Evolutionary conservation across 139 green algal species (phyloP), one percentile per base, ranked within the genome.

Genomic region (Haematococcus lacustris): DNA sequence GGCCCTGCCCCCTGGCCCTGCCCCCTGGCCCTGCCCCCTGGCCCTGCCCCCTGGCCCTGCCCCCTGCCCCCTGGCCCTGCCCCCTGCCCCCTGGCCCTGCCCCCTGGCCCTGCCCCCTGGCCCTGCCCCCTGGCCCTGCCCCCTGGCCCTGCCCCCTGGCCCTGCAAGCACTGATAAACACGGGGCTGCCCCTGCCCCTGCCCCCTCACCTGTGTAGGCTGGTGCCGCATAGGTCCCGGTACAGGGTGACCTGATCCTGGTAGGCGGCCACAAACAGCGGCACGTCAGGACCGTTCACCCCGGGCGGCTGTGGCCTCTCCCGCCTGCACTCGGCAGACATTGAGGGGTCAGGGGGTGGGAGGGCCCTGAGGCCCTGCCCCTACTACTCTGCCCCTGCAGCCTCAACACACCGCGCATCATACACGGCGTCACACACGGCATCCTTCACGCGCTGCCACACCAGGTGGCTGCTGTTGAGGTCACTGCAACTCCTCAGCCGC

Each of bases 341-440:
- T 13, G 13, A 57, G 47, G 47, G 47, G 13, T 57, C 13, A 57
- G 13, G 47, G 47, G 13, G 47, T 57, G 47, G 13, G 47, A 57
- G n/a, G n/a, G n/a, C n/a, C n/a, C n/a, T n/a, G n/a, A n/a, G n/a
- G n/a, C n/a, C n/a, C n/a, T n/a, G n/a, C n/a, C n/a, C n/a, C n/a
- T n/a, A n/a, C n/a, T n/a, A n/a, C n/a, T n/a, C 47, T 65, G 0
- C 39, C 40, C 35, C 35, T 1, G 7, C 1, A 66, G n/a, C 50
- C 32, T n/a, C 57, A 3, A 13, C 73, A 0, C 51, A 83, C 82
- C 80, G 78, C 25, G 43, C 60, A 28, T 90, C 82, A 1, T 86
- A 73, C 0, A 97, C 68, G 23, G 70, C 73, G 71, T 97, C 93
- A 81, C 92, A 97, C 39, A 97, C 83, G 3, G 93, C 93, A 61